Conservation (phyloP, 169 alveolate genomes). For the Perkinsus olseni region DNA sequence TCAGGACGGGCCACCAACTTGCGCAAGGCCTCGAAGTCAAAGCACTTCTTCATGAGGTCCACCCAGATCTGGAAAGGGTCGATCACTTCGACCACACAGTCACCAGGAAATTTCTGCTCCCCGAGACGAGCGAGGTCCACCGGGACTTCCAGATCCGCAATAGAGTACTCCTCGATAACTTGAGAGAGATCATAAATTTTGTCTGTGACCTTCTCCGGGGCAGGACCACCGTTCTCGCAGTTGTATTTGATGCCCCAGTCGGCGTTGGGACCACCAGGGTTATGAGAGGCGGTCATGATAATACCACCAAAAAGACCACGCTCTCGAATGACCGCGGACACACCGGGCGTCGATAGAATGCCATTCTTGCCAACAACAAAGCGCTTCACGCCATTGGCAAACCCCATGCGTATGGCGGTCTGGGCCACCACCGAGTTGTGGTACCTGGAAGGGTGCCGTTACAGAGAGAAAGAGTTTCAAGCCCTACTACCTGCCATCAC, state of each 20-base stretch:
- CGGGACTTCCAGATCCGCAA: background rate
- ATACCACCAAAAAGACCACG: conserved; percentile 78
- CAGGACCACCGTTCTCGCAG: conserved; percentile 84
- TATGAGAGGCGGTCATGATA: conserved; percentile 86
- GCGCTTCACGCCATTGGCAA: conserved; percentile 64
- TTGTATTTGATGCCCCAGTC: conserved; percentile 91
- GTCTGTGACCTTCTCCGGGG: conserved; percentile 68
- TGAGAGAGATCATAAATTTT: conserved; percentile 37
- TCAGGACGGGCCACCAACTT: conserved; percentile 57
- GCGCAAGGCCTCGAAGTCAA: conserved; percentile 71
- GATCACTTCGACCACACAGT: conserved; percentile 58
- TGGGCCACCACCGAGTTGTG: conserved; percentile 20
- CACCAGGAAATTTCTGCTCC: background rate
- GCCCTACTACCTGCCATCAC: conserved; percentile 81
- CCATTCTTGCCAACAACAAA: conserved; percentile 76
- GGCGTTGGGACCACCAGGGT: conserved; percentile 88
- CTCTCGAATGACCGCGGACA: conserved; percentile 74
- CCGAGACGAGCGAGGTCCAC: background rate
- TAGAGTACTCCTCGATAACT: conserved; percentile 23
- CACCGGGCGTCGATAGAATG: conserved; percentile 85
- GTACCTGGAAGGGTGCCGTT: background rate
- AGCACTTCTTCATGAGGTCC: conserved; percentile 60
- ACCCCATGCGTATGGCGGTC: conserved; percentile 47
- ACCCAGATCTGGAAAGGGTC: conserved; percentile 70
- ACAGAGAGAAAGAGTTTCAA: conserved; percentile 46